Percentiles rank a stretch among this genome's conserved stretches.
Conservation (phyloP, 2,329 filamentous ascomycete genomes). For the Helotiales sp. region DNA sequence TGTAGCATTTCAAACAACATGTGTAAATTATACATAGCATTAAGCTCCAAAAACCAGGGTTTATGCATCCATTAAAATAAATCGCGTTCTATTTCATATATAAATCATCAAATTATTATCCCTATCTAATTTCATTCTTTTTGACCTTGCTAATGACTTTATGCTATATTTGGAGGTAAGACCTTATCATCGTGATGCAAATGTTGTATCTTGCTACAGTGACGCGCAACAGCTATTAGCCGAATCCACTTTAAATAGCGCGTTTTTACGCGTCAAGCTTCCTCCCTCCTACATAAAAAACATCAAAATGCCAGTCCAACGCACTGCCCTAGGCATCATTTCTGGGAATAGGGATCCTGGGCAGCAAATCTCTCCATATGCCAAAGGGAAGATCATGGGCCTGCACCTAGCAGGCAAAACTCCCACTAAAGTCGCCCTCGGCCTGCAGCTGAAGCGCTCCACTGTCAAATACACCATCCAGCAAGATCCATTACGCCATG, state of each 20-base stretch:
- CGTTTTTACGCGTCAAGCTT: neutral
- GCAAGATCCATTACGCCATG: too few relatives aligned
- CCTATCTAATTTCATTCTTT: neutral
- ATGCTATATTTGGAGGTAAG: neutral
- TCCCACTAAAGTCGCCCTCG: too few relatives aligned
- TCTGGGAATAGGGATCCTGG: neutral
- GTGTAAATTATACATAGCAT: conserved; percentile 29
- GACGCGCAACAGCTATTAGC: neutral
- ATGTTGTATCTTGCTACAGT: neutral
- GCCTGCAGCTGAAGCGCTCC: too few relatives aligned
- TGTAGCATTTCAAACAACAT: conserved; percentile 39
- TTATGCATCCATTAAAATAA: too few relatives aligned
- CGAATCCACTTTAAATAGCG: neutral
- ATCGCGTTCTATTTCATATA: too few relatives aligned
- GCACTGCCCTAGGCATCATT: neutral
- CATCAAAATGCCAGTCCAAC: neutral
- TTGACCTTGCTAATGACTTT: neutral
- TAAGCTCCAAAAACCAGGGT: conserved; percentile 26
- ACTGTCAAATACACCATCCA: too few relatives aligned
- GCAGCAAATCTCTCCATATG: neutral
- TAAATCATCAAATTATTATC: neutral
- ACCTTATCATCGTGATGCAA: neutral
- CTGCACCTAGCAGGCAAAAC: too few relatives aligned
- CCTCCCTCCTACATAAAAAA: neutral
- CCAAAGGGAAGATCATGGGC: neutral